Evolutionary conservation across 441 rosid genomes (phyloP), one percentile per base, ranked within the genome.

Genomic region (Mallotus japonicus): DNA sequence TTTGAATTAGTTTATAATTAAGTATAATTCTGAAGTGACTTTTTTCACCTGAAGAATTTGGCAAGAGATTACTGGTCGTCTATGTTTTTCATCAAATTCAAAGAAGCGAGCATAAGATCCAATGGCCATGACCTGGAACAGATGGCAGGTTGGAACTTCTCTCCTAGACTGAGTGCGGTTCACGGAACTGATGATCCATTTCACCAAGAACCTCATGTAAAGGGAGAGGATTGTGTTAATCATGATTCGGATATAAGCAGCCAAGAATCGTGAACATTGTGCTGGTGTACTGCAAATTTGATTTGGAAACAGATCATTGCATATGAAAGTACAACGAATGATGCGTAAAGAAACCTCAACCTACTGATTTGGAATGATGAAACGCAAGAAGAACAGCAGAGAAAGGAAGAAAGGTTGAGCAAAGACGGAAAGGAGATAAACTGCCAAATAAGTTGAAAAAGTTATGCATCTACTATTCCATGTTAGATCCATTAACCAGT

Each of bases 11-110:
- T 47, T 62, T 37, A 49, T 8, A 15, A 3, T 15, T 7, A 5
- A 14, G 19, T 7, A 64, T 20, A 37, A 4, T 40, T 51, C 67
- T 76, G 47, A 72, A 57, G 5, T 37, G n/a, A 8, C 19, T 61
- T 2, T 66, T 40, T 62, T 63, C 4, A 20, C 57, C 59, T 76
- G 79, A 75, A 94, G 97, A 92, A 89, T 80, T 83, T 94, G 82
- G 87, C 78, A 50, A 90, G 81, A 84, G 99, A 92, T 82, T 94
- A 87, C 82, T 92, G 95, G 97, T 87, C 97, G 72, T 95, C 97
- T 15, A 85, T 84, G 79, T 92, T 76, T 83, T 95, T 85, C 86
- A 79, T 90, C 79, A 90, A 90, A 86, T 87, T 92, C 80, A 95
- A 87, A 80, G 95, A 89, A 73, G 87, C 83, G 50, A 71, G 82